phyloP scores from a whole-genome alignment of 768 basidiomycete species.

The Leccinum sublutescens region DNA sequence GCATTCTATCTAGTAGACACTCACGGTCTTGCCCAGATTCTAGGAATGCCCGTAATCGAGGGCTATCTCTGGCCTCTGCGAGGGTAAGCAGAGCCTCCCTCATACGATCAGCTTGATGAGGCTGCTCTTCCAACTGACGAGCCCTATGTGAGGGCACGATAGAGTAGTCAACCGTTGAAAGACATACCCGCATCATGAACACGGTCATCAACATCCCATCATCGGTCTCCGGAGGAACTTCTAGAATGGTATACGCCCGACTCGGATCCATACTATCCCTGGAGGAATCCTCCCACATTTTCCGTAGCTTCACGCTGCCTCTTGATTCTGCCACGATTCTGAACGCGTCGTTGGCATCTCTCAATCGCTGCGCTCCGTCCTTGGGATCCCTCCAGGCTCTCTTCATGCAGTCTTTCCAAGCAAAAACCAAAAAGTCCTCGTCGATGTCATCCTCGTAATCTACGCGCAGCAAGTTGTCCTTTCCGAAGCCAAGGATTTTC shows the following conservation, averaged over 20 bases:
- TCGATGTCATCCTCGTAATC: constrained; percentile 72
- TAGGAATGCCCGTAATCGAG: constrained; percentile 63
- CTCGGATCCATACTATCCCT: constrained; percentile 62
- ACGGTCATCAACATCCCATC: constrained; percentile 77
- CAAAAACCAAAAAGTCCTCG: constrained; percentile 66
- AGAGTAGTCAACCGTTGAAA: constrained; percentile 1
- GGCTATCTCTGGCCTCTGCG: constrained; percentile 71
- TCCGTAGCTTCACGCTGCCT: constrained; percentile 48
- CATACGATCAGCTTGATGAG: constrained; percentile 66
- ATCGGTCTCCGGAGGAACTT: constrained; percentile 67
- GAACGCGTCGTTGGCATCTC: constrained; percentile 65
- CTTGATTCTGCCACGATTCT: constrained; percentile 65
- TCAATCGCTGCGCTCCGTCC: constrained; percentile 46
- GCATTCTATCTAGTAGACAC: constrained; percentile 31
- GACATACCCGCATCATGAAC: constrained; percentile 63
- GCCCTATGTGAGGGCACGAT: constrained; percentile 8
- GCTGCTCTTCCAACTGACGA: constrained; percentile 66
- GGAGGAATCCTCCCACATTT: constrained; percentile 53
- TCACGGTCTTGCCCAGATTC: constrained; percentile 72
- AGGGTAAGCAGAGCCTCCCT: constrained; percentile 71
- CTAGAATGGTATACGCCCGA: constrained; percentile 69
- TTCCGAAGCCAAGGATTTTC: constrained; percentile 62
- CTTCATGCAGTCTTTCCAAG: constrained; percentile 61
- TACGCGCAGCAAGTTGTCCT: constrained; percentile 53
- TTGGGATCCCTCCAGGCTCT: constrained; percentile 50